Percentiles rank a stretch among this genome's conserved stretches.
These are phyloP conservation scores for Fusarium ambrosium DNA, from an alignment of 2,329 filamentous ascomycete species.

Conservation along the genomic window DNA sequence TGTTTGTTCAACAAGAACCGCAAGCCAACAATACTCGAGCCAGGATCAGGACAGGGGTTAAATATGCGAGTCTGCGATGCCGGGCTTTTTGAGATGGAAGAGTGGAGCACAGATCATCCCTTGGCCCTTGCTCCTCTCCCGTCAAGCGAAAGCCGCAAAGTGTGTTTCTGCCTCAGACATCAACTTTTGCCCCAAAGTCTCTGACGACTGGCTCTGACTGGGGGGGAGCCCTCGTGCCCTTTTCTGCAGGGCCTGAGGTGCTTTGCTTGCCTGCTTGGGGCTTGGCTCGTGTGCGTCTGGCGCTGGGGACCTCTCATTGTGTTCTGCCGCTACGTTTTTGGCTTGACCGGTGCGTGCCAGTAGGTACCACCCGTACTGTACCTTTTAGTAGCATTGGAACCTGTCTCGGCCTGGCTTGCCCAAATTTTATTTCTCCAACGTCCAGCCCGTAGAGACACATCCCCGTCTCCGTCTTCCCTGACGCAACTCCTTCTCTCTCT, in stretches of 20 bases:
- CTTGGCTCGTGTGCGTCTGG: conserved; percentile 30
- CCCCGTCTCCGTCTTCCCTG: conserved; percentile 38
- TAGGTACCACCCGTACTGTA: neutral
- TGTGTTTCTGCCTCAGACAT: conserved; percentile 49
- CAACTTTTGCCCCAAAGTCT: conserved; percentile 31
- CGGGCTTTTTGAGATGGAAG: conserved; percentile 19
- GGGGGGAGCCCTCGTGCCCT: conserved; percentile 13
- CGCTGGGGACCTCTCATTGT: conserved; percentile 10
- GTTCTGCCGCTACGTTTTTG: conserved; percentile 6
- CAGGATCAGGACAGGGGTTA: neutral
- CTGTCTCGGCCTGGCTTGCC: conserved; percentile 2
- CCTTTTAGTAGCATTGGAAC: neutral
- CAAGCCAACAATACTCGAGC: neutral
- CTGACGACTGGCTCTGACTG: conserved; percentile 9
- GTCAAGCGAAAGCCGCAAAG: conserved; percentile 1
- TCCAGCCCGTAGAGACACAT: conserved; percentile 35
- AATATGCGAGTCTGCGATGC: conserved; percentile 23
- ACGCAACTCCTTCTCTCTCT: conserved; percentile 42
- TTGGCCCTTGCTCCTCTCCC: conserved; percentile 3
- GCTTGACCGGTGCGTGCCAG: conserved; percentile 11
- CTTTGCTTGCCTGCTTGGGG: conserved; percentile 9
- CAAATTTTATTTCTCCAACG: conserved; percentile 50
- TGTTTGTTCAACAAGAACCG: neutral
- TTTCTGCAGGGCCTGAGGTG: conserved; percentile 6
- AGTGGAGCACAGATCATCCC: conserved; percentile 27